Evolutionary conservation across 108 stramenopile genomes (phyloP), one percentile per base, ranked within the genome.

Genomic region (Cyclotella sp.): DNA sequence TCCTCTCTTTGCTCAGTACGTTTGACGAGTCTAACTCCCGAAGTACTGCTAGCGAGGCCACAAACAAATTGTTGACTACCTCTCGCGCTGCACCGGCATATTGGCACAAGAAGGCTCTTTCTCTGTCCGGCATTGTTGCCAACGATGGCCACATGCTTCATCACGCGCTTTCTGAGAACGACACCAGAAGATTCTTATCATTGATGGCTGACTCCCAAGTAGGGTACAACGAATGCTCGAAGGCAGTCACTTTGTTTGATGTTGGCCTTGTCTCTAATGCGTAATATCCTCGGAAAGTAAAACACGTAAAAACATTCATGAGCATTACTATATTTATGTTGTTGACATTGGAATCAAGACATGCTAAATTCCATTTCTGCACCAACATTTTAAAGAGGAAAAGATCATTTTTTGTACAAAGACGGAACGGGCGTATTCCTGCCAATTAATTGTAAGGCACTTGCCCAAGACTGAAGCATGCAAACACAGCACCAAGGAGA

Each of bases 71-170:
- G 28, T 55, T 82, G 22, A 59, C 72, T 11, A 58, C 63, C 16
- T 85, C 82, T 51, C 72, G 62, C 7, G 66, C 84, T 26, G 67
- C 88, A 18, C 93, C 93, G 27, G 75, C 41, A 12, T 85, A 88
- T 66, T 94, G 93, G 93, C 71, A 89, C 42, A 67, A 80, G 42
- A 83, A 83, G 52, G 86, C 87, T 11, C 67, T 89, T 46, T 86
- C 85, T 28, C 49, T 94, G 41, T 80, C 85, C 9, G 75, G 79
- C 42, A 55, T 84, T 58, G 83, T 93, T 52, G 90, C 89, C n/a
- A 86, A 82, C 43, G 92, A 93, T 70, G 62, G 61, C 28, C 66
- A 91, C 59, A 76, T 54, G 19, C 81, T 93, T 15, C 79, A 86
- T 45, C 63, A 85, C 44, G 79, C 84, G 24, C 73, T 86, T 24